These are phyloP conservation scores for Dactylellina leptospora DNA, from an alignment of 2,329 filamentous ascomycete species.

Conservation along the genomic window DNA sequence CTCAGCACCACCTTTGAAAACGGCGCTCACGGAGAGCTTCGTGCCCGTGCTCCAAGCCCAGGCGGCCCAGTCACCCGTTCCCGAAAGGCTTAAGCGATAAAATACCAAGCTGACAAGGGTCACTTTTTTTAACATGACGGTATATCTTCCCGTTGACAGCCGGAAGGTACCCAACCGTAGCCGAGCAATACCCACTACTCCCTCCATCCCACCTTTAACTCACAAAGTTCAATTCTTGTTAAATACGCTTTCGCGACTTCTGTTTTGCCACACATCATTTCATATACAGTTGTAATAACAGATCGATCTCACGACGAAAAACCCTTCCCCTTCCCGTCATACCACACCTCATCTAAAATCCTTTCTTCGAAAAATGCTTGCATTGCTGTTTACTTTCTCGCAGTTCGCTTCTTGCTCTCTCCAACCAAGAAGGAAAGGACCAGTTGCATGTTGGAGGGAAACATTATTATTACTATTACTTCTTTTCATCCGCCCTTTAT, in stretches of 20 bases:
- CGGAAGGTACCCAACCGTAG: constrained; percentile 1
- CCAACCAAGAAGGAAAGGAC: neutral
- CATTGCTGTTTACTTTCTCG: constrained; percentile 21
- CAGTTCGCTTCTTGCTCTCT: constrained; percentile 3
- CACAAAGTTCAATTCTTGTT: constrained; percentile 50
- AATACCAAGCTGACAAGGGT: too few species aligned
- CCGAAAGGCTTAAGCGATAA: constrained; percentile 72
- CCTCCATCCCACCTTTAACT: too few species aligned
- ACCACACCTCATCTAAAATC: neutral
- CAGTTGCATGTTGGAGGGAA: constrained; percentile 4
- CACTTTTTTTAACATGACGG: too few species aligned
- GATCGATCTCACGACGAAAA: constrained; percentile 20
- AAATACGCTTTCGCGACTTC: constrained; percentile 43
- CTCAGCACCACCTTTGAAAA: constrained; percentile 63
- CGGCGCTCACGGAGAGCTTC: constrained; percentile 59
- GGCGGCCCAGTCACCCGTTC: constrained; percentile 70
- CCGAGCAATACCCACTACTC: neutral
- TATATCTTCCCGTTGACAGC: constrained; percentile 23
- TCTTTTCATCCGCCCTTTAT: neutral
- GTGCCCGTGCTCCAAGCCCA: constrained; percentile 62
- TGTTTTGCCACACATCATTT: constrained; percentile 11
- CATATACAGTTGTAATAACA: constrained; percentile 25
- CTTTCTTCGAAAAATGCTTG: constrained; percentile 11
- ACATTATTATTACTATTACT: too few species aligned
- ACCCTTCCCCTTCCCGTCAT: neutral